A percentile compares a stretch with the other conserved stretches of the same genome.
Evolutionary conservation across 257 asterid genomes (phyloP).

Genomic region (Pogostemon cablin): DNA sequence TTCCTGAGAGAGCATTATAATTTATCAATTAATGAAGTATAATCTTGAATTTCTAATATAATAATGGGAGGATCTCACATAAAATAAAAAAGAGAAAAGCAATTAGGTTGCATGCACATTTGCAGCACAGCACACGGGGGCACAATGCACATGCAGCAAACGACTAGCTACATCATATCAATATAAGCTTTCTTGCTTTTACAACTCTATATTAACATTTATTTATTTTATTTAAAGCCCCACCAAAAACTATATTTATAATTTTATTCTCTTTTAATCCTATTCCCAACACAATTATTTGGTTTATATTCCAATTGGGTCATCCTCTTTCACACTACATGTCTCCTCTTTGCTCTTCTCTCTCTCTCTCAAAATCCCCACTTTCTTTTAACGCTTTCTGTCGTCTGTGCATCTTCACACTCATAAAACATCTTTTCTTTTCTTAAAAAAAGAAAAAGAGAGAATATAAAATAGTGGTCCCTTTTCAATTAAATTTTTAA

Average conservation of each 20-base stretch:
- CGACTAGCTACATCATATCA: conserved; percentile 6
- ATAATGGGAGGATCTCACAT: too few species aligned
- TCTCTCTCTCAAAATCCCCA: background rate
- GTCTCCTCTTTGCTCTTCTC: conserved; percentile 9
- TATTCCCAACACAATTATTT: conserved; percentile 25
- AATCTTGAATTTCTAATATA: too few species aligned
- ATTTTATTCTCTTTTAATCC: conserved; percentile 12
- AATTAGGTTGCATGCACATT: conserved; percentile 28
- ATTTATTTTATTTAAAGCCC: background rate
- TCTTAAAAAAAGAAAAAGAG: background rate
- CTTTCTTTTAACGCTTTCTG: background rate
- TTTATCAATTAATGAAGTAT: too few species aligned
- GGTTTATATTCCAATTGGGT: conserved; percentile 31
- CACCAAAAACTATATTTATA: conserved; percentile 4
- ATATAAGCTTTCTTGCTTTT: conserved; percentile 6
- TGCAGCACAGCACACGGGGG: conserved; percentile 11
- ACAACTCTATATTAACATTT: conserved; percentile 23
- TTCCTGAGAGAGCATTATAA: too few species aligned
- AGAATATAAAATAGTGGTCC: too few species aligned
- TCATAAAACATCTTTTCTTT: too few species aligned
- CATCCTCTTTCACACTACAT: conserved; percentile 27
- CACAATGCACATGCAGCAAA: conserved; percentile 30
- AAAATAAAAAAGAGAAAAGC: background rate
- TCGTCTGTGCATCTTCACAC: background rate
- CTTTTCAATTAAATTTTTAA: too few species aligned